Percentiles rank a stretch among this genome's conserved stretches.
phyloP scores from a whole-genome alignment of 768 basidiomycete species.

The Hygrophoropsis aurantiaca region DNA sequence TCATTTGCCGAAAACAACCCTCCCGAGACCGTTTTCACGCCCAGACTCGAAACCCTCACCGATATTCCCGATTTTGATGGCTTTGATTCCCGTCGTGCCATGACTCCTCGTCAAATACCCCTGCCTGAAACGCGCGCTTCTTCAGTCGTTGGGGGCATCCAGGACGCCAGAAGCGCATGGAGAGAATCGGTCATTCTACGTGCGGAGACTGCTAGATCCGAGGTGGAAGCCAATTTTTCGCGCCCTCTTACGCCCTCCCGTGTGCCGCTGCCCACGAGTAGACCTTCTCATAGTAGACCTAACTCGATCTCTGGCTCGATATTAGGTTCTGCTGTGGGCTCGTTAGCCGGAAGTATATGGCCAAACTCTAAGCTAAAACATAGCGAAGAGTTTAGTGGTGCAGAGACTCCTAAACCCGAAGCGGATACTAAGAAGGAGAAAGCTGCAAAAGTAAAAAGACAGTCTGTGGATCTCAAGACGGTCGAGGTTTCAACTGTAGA shows the following conservation, averaged over 20 bases:
- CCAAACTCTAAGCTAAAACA: slow-evolving; percentile 6
- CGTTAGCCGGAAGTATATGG: too few relatives aligned
- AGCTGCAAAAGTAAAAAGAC: too few relatives aligned
- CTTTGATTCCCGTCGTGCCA: slow-evolving; percentile 1
- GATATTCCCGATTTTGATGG: slow-evolving; percentile 18
- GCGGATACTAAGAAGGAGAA: too few relatives aligned
- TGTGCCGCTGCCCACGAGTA: slow-evolving; percentile 3
- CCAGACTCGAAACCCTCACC: slow-evolving; percentile 8
- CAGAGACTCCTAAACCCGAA: too few relatives aligned
- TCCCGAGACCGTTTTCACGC: slow-evolving; percentile 4
- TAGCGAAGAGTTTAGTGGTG: not conserved
- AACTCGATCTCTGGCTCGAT: not conserved
- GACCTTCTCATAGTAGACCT: slow-evolving; percentile 7
- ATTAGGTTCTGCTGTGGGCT: too few relatives aligned
- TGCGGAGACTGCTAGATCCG: slow-evolving; percentile 18
- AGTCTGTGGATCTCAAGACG: too few relatives aligned
- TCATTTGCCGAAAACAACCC: slow-evolving; percentile 7
- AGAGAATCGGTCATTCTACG: slow-evolving; percentile 11
- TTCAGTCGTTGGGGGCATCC: slow-evolving; percentile 26
- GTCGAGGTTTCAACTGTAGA: too few relatives aligned
- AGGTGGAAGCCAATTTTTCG: slow-evolving; percentile 19
- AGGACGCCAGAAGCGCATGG: slow-evolving; percentile 16
- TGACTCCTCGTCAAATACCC: slow-evolving; percentile 18
- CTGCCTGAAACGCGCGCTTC: slow-evolving; percentile 30
- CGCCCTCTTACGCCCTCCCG: slow-evolving; percentile 3